These are phyloP conservation scores for Kalanchoe fedtschenkoi DNA, from an alignment of 164 flowering plant genomes.

Conservation along the genomic window DNA sequence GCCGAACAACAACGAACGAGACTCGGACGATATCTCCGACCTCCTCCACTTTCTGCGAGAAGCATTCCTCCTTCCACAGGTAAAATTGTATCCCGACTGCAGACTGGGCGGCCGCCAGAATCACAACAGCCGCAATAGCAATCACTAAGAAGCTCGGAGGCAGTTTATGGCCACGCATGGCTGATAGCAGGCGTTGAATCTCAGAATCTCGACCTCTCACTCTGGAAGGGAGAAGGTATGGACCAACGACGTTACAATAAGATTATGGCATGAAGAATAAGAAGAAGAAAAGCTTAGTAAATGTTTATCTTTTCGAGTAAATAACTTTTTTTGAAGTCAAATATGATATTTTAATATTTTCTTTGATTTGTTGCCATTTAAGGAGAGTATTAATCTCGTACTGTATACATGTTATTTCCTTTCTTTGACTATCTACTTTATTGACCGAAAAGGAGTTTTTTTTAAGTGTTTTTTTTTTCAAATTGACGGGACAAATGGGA, in stretches of 20 bases:
- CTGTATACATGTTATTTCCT: too few species aligned
- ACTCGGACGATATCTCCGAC: background rate
- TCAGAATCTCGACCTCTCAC: too few species aligned
- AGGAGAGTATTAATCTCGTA: background rate
- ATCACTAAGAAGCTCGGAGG: background rate
- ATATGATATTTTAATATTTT: background rate
- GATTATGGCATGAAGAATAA: too few species aligned
- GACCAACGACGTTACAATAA: background rate
- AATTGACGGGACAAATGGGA: too few species aligned
- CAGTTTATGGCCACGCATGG: background rate
- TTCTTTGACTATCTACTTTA: too few species aligned
- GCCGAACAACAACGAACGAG: background rate
- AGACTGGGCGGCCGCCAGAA: background rate
- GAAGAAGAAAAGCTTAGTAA: background rate
- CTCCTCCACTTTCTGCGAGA: background rate
- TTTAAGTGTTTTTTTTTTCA: too few species aligned
- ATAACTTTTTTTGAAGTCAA: background rate
- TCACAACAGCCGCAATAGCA: constrained; percentile 6
- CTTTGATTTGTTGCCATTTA: constrained; percentile 1
- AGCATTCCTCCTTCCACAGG: constrained; percentile 1
- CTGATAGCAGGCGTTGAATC: background rate
- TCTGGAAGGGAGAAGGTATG: too few species aligned
- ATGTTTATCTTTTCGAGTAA: background rate
- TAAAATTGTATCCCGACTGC: constrained; percentile 1
- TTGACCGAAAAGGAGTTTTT: too few species aligned